A percentile compares a stretch with the other conserved stretches of the same genome.
phyloP scores from a whole-genome alignment of 352 stramenopile genomes.

The Stramenopiles sp. region DNA sequence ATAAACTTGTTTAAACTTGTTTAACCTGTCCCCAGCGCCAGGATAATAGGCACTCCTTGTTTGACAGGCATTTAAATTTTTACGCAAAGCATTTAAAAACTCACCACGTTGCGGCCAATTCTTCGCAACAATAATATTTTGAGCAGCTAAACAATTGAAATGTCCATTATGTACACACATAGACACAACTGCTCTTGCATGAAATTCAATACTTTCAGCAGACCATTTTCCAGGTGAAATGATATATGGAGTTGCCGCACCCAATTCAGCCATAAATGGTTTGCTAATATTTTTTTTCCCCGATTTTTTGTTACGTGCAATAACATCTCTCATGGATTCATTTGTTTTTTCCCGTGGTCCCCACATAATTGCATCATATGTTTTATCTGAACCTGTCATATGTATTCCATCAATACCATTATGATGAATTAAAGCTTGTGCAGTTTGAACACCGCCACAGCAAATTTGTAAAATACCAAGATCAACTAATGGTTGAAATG shows the following conservation, averaged over 20 bases:
- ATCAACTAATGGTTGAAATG: neutral
- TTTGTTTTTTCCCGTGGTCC: neutral
- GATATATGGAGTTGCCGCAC: neutral
- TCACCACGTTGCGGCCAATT: neutral
- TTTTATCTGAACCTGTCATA: neutral
- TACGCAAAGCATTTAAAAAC: neutral
- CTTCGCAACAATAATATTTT: neutral
- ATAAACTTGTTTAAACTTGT: neutral
- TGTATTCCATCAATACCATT: neutral
- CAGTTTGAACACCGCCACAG: neutral
- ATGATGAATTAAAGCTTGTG: neutral
- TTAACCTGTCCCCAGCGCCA: neutral
- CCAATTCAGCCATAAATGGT: neutral
- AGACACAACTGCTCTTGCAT: neutral
- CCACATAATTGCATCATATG: neutral
- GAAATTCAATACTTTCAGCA: neutral
- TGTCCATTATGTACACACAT: neutral
- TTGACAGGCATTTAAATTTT: neutral
- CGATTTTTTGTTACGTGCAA: neutral
- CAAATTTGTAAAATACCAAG: neutral
- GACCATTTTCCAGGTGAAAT: neutral
- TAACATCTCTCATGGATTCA: neutral
- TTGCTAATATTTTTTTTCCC: neutral
- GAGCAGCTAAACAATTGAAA: neutral
- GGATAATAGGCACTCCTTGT: neutral